Conservation (phyloP, 2,329 filamentous ascomycete species). For the Shiraia bambusicola region DNA sequence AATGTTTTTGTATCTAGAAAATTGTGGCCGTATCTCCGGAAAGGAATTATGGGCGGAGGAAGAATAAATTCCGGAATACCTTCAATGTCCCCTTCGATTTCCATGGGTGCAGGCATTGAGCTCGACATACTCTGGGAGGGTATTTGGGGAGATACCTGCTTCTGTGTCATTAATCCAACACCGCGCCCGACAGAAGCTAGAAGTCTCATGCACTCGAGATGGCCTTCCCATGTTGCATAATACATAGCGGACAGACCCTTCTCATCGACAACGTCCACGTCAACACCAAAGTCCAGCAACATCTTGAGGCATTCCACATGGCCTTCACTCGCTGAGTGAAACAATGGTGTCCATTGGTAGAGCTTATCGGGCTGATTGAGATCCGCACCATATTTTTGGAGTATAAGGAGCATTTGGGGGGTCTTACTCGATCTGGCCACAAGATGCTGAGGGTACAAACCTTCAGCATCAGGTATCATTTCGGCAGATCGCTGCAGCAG, state of each 20-base stretch:
- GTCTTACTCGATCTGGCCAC: constrained; percentile 86
- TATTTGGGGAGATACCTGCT: constrained; percentile 47
- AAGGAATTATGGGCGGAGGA: constrained; percentile 91
- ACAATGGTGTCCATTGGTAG: constrained; percentile 95
- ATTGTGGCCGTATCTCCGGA: constrained; percentile 94
- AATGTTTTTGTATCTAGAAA: constrained; percentile 98
- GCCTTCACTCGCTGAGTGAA: constrained; percentile 94
- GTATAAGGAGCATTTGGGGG: constrained; percentile 73
- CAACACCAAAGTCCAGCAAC: constrained; percentile 75
- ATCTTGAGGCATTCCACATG: constrained; percentile 85
- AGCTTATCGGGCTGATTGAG: constrained; percentile 92
- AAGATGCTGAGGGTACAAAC: constrained; percentile 93
- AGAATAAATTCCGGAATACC: constrained; percentile 89
- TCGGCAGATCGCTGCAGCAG: constrained; percentile 77
- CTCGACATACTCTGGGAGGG: constrained; percentile 38
- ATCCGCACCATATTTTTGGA: constrained; percentile 84
- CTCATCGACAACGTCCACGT: constrained; percentile 81
- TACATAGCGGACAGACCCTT: constrained; percentile 95
- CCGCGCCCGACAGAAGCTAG: constrained; percentile 60
- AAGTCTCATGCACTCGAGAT: constrained; percentile 90
- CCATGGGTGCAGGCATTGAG: constrained; percentile 43
- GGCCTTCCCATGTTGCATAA: constrained; percentile 97
- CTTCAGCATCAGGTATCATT: constrained; percentile 92
- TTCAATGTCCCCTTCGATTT: constrained; percentile 74
- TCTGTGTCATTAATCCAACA: constrained; percentile 36